phyloP scores from a whole-genome alignment of 305 asterid genomes.

The Fraxinus latifolia region DNA sequence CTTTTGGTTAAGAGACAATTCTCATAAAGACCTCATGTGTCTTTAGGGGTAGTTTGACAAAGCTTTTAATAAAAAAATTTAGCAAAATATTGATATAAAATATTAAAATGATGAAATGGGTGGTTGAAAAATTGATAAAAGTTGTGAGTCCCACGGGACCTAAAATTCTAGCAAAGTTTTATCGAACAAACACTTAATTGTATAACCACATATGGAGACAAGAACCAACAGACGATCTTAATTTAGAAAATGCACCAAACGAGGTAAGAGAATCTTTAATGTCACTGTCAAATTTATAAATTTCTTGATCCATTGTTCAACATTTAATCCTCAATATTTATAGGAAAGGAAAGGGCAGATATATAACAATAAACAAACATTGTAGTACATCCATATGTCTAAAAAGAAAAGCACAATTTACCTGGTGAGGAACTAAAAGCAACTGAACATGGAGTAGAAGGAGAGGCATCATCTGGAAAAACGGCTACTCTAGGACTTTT shows the following conservation, averaged over 20 bases:
- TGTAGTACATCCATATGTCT: neutral
- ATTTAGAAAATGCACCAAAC: neutral
- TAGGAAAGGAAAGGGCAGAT: neutral
- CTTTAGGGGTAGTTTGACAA: neutral
- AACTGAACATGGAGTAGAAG: conserved; percentile 76
- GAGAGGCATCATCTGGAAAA: conserved; percentile 60
- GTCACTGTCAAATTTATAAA: neutral
- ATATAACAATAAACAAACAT: neutral
- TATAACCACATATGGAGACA: neutral
- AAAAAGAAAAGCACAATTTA: conserved; percentile 23
- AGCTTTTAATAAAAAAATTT: neutral
- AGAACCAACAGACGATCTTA: neutral
- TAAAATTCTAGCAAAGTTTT: neutral
- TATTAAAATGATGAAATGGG: neutral
- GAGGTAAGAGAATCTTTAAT: neutral
- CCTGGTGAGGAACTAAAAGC: conserved; percentile 93
- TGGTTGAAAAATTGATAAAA: neutral
- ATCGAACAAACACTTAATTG: neutral
- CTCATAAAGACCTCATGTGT: neutral
- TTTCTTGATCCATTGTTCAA: neutral
- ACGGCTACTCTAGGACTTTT: conserved; percentile 58
- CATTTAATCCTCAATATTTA: neutral
- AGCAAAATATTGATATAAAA: neutral
- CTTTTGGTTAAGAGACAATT: neutral
- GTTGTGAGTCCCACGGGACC: neutral